Conservation (phyloP, 176 grass and related monocot genomes). For the Aegilops bicornis region DNA sequence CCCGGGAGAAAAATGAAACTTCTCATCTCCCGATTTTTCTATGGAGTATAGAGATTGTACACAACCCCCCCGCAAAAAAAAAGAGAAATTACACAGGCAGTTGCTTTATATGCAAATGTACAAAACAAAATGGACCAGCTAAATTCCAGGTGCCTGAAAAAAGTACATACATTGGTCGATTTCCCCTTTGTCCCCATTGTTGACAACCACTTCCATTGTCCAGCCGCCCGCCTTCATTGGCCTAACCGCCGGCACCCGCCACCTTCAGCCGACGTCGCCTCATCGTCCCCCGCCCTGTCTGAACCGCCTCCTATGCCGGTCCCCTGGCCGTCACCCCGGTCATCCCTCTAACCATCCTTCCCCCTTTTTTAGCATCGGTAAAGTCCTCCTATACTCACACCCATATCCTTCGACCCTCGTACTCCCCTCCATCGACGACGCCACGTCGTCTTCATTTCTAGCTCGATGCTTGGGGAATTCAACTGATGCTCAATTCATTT, state of each 20-base stretch:
- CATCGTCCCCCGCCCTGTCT: background rate
- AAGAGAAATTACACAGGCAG: background rate
- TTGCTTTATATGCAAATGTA: background rate
- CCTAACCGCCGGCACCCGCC: too few species aligned
- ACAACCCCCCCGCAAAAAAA: background rate
- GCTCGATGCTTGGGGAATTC: background rate
- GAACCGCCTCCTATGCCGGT: too few species aligned
- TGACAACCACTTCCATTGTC: background rate
- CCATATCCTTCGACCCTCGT: background rate
- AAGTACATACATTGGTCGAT: background rate
- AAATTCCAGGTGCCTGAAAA: background rate
- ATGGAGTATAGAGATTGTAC: background rate
- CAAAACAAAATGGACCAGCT: background rate
- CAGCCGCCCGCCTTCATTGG: background rate
- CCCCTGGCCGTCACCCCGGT: too few species aligned
- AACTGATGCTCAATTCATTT: background rate
- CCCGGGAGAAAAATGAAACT: background rate
- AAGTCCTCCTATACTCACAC: background rate
- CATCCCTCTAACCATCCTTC: background rate
- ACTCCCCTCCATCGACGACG: too few species aligned
- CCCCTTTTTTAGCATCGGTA: background rate
- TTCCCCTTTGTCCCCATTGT: background rate
- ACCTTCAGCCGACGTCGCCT: background rate
- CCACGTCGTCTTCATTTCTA: background rate
- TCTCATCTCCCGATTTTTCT: background rate